These are phyloP conservation scores for Parastagonospora avenae DNA, from an alignment of 2,329 filamentous ascomycete species.

Conservation along the genomic window DNA sequence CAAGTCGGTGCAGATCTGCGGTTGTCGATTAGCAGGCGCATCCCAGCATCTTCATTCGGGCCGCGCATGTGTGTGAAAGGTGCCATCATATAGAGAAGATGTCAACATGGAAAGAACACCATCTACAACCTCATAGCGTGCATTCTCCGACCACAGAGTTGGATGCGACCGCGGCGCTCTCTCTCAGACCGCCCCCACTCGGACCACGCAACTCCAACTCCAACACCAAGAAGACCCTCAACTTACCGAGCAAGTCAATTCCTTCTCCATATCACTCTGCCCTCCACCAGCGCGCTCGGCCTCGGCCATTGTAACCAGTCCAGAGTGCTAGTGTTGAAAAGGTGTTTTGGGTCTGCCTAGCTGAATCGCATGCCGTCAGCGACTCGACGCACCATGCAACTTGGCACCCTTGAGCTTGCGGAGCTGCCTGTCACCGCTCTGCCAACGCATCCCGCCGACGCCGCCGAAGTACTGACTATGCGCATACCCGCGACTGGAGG, in stretches of 20 bases:
- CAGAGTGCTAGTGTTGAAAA: conserved; percentile 8
- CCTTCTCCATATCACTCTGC: conserved; percentile 79
- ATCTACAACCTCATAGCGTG: no score
- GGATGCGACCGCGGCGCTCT: no score
- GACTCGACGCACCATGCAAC: conserved; percentile 15
- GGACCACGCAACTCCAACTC: no score
- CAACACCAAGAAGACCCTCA: not conserved
- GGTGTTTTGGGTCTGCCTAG: conserved; percentile 5
- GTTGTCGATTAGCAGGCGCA: conserved; percentile 26
- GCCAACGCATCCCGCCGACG: conserved; percentile 16
- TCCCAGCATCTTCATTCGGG: conserved; percentile 4
- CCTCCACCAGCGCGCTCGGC: conserved; percentile 47
- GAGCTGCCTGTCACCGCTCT: conserved; percentile 12
- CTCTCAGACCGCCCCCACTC: no score
- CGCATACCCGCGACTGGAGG: not conserved
- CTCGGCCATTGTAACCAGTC: conserved; percentile 37
- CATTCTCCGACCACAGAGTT: no score
- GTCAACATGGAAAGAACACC: no score
- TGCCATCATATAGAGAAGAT: no score
- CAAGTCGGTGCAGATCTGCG: conserved; percentile 93
- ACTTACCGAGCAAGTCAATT: conserved; percentile 92
- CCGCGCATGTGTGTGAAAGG: no score
- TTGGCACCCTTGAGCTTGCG: conserved; percentile 9
- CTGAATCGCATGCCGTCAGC: conserved; percentile 19
- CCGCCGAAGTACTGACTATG: not conserved